Base-by-base conservation (phyloP, 306 rosid species). In the Citrullus amarus region DNA sequence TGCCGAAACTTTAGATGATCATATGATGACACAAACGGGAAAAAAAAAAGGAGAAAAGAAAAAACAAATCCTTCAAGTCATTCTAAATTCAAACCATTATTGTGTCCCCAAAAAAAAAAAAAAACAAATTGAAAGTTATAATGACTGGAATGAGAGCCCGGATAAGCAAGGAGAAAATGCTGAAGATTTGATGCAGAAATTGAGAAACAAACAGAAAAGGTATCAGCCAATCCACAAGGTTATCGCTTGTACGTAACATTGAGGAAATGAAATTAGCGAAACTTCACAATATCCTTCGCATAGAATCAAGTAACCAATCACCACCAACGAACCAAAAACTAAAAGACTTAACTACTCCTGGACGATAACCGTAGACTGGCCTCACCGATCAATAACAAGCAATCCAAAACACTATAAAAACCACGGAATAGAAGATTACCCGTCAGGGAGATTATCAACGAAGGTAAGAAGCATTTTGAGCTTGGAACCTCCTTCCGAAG, bases 401-500 rank as follows among this genome's bases (percentile, higher is more conserved):
- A 51, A 72, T 72, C 43, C n/a, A 48, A 25, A 71, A 15, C 38
- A n/a, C 59, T 7, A 71, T 14, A 28, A 48, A 14, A 25, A 43
- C 77, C 20, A 70, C 28, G 44, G 34, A 53, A 17, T 34, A 74
- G 18, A 34, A 54, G 79, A 81, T 79, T 93, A 93, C 98, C 98
- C 98, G 79, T 87, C 85, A 25, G 98, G 98, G 4, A 93, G 96
- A 76, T 82, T 83, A 84, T 91, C 98, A 43, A 93, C 97, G 82
- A 79, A 93, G 17, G 97, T 91, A 88, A 93, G 93, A 72, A 93
- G 88, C 98, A 93, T 93, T 92, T 90, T 91, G 90, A 93, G 98
- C 87, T 93, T 93, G 32, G 98, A 93, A 78, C 98, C 98, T 78
- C 98, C 97, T 84, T 91, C 93, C 25, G 98, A 91, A 39, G 98